These are phyloP conservation scores for Leccinellum albellum DNA, from an alignment of 768 basidiomycete species.

Conservation along the genomic window DNA sequence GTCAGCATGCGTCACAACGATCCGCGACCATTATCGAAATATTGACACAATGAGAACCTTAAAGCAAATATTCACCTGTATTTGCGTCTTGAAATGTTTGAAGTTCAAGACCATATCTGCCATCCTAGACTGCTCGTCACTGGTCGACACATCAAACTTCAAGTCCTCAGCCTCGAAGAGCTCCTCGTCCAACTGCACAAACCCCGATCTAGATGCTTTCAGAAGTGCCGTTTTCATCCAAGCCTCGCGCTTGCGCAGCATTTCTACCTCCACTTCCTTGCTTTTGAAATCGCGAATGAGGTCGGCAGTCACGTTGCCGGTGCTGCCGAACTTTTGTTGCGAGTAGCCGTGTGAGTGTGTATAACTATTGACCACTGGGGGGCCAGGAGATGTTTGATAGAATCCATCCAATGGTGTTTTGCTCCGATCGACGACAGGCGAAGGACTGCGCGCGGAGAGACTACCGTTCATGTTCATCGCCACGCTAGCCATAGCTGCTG, in stretches of 20 bases:
- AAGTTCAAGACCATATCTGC: conserved; percentile 74
- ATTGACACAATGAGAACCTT: neutral
- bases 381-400: conserved; percentile 40
- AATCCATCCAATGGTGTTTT: conserved; percentile 62
- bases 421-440: conserved; percentile 52
- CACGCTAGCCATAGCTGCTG: conserved; percentile 52
- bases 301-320: conserved; percentile 70
- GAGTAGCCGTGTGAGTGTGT: conserved; percentile 38
- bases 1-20: conserved; percentile 10
- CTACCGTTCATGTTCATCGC: conserved; percentile 50
- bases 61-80: conserved; percentile 61
- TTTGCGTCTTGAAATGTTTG: conserved; percentile 82
- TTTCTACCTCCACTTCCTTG: conserved; percentile 79
- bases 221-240: conserved; percentile 84
- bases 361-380: conserved; percentile 50
- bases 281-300: conserved; percentile 74
- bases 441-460: conserved; percentile 50
- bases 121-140: conserved; percentile 48
- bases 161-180: conserved; percentile 35
- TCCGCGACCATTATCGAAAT: neutral
- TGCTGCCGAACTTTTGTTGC: conserved; percentile 44
- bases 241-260: conserved; percentile 66
- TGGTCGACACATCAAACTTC: conserved; percentile 31
- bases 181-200: conserved; percentile 59
- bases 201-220: conserved; percentile 76